Evolutionary conservation across 2,329 filamentous ascomycete genomes (phyloP), one percentile per base, ranked within the genome.

Genomic region (Coniella vitis): DNA sequence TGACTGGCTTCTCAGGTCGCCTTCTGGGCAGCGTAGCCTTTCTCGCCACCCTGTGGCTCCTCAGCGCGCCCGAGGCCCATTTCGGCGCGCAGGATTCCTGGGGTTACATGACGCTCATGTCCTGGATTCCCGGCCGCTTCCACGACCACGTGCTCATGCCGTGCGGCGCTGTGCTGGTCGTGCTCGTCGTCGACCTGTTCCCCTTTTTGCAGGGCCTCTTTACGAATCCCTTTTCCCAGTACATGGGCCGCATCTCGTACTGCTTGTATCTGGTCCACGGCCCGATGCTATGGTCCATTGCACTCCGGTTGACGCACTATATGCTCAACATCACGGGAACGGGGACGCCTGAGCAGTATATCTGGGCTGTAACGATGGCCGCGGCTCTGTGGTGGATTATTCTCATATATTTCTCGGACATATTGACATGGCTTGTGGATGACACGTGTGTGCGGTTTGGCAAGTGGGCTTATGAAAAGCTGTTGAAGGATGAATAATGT

Each of bases 221-320:
- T 29, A 54, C 48, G 19, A 54, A 54, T 5, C 22, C 19, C 9
- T 21, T 54, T 14, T 42, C 52, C 7, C 52, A 54, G 29, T 54
- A 52, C 35, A 16, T 54, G 52, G 52, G 52, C 3, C 51, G n/a
- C 25, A 54, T 54, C 5, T 54, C 52, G 1, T 54, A 46, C 17
- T 42, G 48, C 0, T 21, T 54, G 2, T 54, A 54, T 41, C 29
- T 54, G 17, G 32, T 52, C 5, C 52, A 54, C 34, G 52, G 52
- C 1, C 52, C 52, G 7, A 16, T 54, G 22, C 34, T 54, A 4
- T 54, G 52, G 52, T 51, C 52, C 2, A 25, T 52, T 9, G 52
- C 48, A 7, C 38, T 50, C 7, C 31, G 22, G 12, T 22, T 54
- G 4, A 49, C 32, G 9, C 42, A 32, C 19, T 32, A 16, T 10